Conservation (phyloP, 2,329 filamentous ascomycete species). For the Grosmannia penicillata region DNA sequence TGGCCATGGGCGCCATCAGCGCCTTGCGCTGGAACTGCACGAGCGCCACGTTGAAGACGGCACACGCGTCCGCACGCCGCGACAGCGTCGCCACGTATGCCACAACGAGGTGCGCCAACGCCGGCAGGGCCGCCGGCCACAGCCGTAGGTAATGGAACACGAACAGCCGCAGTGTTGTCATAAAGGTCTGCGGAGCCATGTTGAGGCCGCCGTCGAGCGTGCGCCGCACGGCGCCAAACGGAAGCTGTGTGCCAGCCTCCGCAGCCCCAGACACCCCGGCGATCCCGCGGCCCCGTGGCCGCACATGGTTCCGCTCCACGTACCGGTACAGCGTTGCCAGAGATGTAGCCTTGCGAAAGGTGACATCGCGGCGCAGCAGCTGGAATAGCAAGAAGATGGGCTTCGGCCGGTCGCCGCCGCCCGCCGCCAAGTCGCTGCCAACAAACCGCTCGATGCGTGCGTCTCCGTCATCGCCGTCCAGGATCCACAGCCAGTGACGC, state of each 20-base stretch:
- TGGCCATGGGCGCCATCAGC: slow-evolving; percentile 14
- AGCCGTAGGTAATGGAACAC: slow-evolving; percentile 14
- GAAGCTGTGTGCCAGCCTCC: too few relatives aligned
- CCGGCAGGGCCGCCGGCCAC: slow-evolving; percentile 17
- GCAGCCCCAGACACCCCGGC: too few relatives aligned
- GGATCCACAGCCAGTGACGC: slow-evolving; percentile 26
- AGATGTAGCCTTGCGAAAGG: slow-evolving; percentile 16
- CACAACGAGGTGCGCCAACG: slow-evolving; percentile 14
- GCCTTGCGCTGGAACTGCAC: slow-evolving; percentile 21
- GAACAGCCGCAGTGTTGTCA: slow-evolving; percentile 13
- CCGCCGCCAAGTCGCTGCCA: too few relatives aligned
- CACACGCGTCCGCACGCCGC: slow-evolving; percentile 16
- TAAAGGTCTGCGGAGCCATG: slow-evolving; percentile 13
- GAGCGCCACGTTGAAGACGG: slow-evolving; percentile 26
- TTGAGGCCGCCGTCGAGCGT: slow-evolving; percentile 11
- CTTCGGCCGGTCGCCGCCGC: slow-evolving; percentile 18
- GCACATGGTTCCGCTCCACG: slow-evolving; percentile 10
- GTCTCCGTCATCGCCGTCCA: slow-evolving; percentile 20
- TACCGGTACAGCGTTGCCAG: slow-evolving; percentile 20
- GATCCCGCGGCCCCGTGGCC: background rate
- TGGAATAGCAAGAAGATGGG: slow-evolving; percentile 24
- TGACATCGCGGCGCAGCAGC: slow-evolving; percentile 20
- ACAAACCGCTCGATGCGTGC: slow-evolving; percentile 20
- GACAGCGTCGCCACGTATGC: slow-evolving; percentile 13
- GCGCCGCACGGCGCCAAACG: slow-evolving; percentile 9